Base-by-base conservation (phyloP, 805 yeast species). In the Lipomyces yamanashiensis region DNA sequence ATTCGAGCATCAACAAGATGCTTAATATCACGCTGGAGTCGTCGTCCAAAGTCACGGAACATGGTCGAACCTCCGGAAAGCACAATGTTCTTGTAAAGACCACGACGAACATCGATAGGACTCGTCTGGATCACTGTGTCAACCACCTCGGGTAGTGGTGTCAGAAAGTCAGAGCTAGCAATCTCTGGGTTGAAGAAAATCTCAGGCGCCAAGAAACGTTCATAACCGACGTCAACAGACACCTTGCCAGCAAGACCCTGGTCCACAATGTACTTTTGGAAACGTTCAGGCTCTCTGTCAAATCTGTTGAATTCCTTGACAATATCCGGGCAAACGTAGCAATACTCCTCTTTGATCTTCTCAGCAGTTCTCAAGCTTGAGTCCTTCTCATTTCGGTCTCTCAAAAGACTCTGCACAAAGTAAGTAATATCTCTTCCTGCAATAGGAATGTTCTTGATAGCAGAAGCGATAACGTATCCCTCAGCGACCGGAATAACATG, bases 401-500 rank as follows among this genome's bases (percentile, higher is more conserved):
- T 89, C 71, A 95, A 82, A 74, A 95, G 81, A 52, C 90, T 86
- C 80, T 95, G 99, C 70, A 95, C 92, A 75, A 95, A 95, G 68
- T 86, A 83, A 1, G 99, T 95, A 71, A 95, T 93, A 76, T 95
- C 99, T 78, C 99, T 87, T 72, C 99, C 99, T 0, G 99, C 99
- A 77, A 95, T 88, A 63, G 99, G 99, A 63, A 95, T 91, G 76
- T 95, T 93, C 75, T 95, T 95, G 76, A 95, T 95, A 39, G 98
- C 96, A 13, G 96, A 87, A 6, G 98, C 99, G 75, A 95, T 95
- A 40, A 95, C 99, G 75, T 95, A 95, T 64, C 99, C 99, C 79
- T 95, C 99, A 34, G 99, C 73, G 41, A 95, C 99, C 15, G 99
- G 98, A 67, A 95, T 95, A 52, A 95, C 98, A 76, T 95, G 99